Evolutionary conservation across 2,329 filamentous ascomycete genomes (phyloP).

Genomic region (Zalaria sp.): DNA sequence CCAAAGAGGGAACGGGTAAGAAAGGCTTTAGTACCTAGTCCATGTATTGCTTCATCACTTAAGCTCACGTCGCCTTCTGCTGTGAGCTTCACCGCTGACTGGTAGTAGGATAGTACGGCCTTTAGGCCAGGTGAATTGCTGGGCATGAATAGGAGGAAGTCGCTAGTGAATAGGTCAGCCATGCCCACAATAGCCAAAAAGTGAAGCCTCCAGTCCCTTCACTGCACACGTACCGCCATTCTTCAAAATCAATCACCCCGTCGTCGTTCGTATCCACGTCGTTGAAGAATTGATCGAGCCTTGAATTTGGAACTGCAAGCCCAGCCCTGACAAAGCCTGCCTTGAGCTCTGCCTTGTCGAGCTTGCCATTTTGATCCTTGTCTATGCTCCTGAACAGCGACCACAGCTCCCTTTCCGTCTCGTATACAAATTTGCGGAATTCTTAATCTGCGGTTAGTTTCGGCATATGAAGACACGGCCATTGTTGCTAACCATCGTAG

Average conservation of each 20-base stretch:
- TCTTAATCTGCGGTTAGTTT: constrained; percentile 38
- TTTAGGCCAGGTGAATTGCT: constrained; percentile 57
- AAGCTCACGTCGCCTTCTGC: constrained; percentile 88
- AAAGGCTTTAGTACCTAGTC: constrained; percentile 73
- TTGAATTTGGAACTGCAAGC: constrained; percentile 60
- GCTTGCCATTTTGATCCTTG: constrained; percentile 65
- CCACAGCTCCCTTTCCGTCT: constrained; percentile 73
- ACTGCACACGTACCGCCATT: constrained; percentile 64
- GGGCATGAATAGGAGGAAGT: constrained; percentile 85
- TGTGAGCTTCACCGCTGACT: constrained; percentile 75
- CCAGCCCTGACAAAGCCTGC: constrained; percentile 66
- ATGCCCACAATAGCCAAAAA: not conserved
- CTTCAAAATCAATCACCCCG: constrained; percentile 74
- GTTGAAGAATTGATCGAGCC: constrained; percentile 72
- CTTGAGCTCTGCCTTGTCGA: constrained; percentile 75
- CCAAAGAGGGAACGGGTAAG: constrained; percentile 63
- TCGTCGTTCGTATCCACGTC: constrained; percentile 86
- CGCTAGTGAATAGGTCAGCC: constrained; percentile 35
- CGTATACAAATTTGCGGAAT: constrained; percentile 76
- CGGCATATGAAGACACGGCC: not conserved
- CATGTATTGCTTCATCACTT: constrained; percentile 79
- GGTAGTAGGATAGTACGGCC: constrained; percentile 81
- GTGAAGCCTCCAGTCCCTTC: constrained; percentile 16
- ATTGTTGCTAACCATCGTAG: constrained; percentile 54
- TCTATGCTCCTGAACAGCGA: constrained; percentile 79